These are phyloP conservation scores for Aotearoamyces nothofagi DNA, from an alignment of 2,329 filamentous ascomycete genomes.

Conservation along the genomic window DNA sequence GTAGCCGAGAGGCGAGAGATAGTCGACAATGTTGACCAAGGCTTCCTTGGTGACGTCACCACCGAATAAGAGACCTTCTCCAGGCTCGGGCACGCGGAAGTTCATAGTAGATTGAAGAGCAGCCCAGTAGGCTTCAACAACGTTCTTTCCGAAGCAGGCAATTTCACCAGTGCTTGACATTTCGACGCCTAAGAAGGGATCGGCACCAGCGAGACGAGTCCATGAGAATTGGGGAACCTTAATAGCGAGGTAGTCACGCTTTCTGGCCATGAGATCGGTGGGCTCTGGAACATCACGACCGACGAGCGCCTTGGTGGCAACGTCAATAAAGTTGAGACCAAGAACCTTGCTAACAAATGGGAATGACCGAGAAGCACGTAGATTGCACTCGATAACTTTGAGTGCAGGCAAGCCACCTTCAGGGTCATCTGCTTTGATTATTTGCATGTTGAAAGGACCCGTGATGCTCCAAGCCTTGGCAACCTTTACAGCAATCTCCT, in stretches of 20 bases:
- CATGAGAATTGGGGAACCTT: constrained; percentile 99
- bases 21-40: constrained; percentile 70
- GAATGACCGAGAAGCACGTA: constrained; percentile 94
- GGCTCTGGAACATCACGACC: constrained; percentile 74
- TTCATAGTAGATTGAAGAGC: constrained; percentile 97
- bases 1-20: constrained; percentile 79
- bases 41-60: constrained; percentile 59
- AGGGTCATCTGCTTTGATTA: constrained; percentile 79
- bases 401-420: constrained; percentile 62
- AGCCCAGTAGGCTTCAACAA: constrained; percentile 95
- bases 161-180: constrained; percentile 97
- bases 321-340: constrained; percentile 90
- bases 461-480: constrained; percentile 95
- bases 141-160: constrained; percentile 93
- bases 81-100: constrained; percentile 90
- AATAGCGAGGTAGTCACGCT: constrained; percentile 86
- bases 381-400: constrained; percentile 97
- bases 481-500: constrained; percentile 92
- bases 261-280: constrained; percentile 72
- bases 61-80: constrained; percentile 89
- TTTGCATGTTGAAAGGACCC: constrained; percentile 99
- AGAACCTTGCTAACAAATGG: constrained; percentile 97
- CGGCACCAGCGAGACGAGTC: constrained; percentile 92
- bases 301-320: constrained; percentile 83
- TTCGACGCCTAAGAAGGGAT: constrained; percentile 95